Base-by-base conservation (phyloP, 1,284 basidiomycete species). In the Rhizoctonia solani region DNA sequence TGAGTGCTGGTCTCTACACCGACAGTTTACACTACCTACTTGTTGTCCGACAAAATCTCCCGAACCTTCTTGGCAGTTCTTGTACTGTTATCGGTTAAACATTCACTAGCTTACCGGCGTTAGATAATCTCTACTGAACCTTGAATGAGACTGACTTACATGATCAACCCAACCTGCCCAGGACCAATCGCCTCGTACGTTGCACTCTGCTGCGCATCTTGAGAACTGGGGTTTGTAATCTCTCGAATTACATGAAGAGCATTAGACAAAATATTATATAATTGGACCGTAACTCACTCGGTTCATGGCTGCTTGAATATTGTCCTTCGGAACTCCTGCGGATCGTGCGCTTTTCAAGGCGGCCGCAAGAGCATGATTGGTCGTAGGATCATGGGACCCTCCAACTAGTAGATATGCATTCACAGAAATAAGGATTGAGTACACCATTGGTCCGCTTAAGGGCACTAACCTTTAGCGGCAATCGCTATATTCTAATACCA, bases 161-260 rank as follows among this genome's bases (percentile, higher is more conserved):
- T 65, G 21, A 68, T 30, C n/a, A 65, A 30, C 21, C 47, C 59
- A 16, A 58, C 42, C 42, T 68, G 67, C 13, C 49, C 67, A n/a
- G 67, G 67, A 5, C 67, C 67, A 19, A 68, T 47, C 4, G 67
- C 67, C 39, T 68, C 67, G 47, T 68, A 68, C 14, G 61, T 53
- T 21, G 61, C 37, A 39, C 50, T 46, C 39, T 54, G 49, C 39
- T 50, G 46, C 1, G 49, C 34, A 55, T 58, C 54, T 27, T 68
- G 67, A 4, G 29, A 19, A 13, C 32, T 52, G 27, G 54, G 42
- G 54, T 68, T 58, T 42, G 67, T 39, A 39, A 58, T 58, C 67
- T 68, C 32, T 34, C 11, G 63, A 37, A 44, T 11, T 27, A 50
- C 32, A 21, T 23, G 21, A 37, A 19, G 19, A 19, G 11, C 21